Evolutionary conservation across 2,329 filamentous ascomycete genomes (phyloP), one percentile per base, ranked within the genome.

Genomic region (Colletotrichum kahawae): DNA sequence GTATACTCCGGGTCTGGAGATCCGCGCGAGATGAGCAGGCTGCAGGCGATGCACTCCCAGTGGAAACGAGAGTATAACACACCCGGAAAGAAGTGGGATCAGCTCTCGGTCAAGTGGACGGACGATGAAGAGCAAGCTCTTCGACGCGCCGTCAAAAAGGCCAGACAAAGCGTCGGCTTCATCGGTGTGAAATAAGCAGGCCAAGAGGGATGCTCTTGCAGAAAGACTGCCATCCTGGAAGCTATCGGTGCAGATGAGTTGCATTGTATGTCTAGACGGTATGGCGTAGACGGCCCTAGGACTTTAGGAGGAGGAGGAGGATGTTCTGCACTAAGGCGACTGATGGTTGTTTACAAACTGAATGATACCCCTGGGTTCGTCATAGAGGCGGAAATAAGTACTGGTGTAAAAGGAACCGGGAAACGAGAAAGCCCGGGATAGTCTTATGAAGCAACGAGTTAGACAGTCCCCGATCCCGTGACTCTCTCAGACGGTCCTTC

Each of bases 1-100:
- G 84, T 94, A 38, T 92, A 92, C 82, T 92, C 90, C 78, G 92
- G 92, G 76, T 92, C 90, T 7, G 92, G 92, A 51, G 91, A 94
- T 79, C 92, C 92, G n/a, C 89, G 92, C 38, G 89, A 91, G 79
- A 93, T 93, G 91, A 89, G 88, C 74, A 86, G 87, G 54, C 84
- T 93, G 78, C 90, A 93, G 84, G 87, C 87, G 27, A 85, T 92
- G 86, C 90, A 93, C 66, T 81, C 87, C 8, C 88, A 90, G 82
- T 93, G 90, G 85, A 90, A 89, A 81, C 88, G 87, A 78, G 92
- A 94, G 82, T 93, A 92, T 81, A 91, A 92, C 82, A 89, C 88
- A 10, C 89, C 89, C 0, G 90, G 90, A 14, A 90, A 86, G 77
- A 92, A 92, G 78, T 94, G 92, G 92, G 91, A 94, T 81, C 84